Conservation (phyloP, 1,139 yeast genomes). For the Suhomyces bokatorum region DNA sequence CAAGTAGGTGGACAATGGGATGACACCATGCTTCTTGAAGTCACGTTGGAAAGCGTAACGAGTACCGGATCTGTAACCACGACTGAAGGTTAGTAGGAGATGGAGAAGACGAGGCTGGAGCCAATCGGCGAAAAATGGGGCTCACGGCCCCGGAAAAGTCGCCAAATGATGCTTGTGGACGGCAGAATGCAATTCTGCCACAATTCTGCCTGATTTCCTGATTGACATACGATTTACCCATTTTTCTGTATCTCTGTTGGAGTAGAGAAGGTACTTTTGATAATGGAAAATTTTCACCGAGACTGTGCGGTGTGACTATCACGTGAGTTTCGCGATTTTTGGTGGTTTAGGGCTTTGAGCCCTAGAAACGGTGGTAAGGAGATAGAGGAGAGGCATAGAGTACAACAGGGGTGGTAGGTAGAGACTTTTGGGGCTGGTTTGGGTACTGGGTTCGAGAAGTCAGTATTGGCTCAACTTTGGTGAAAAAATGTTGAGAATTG, state of each 20-base stretch:
- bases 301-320: constrained; percentile 1
- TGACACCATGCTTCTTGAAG: constrained; percentile 96
- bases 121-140: background rate
- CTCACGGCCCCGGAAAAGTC: background rate
- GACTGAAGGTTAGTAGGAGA: constrained; percentile 50
- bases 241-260: constrained; percentile 38
- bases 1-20: constrained; percentile 94
- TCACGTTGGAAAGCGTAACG: constrained; percentile 99
- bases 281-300: constrained; percentile 10
- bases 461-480: background rate
- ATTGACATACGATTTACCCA: constrained; percentile 76
- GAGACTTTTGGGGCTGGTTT: too few relatives aligned
- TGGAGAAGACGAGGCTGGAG: background rate
- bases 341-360: background rate
- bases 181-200: background rate
- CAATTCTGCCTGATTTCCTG: background rate
- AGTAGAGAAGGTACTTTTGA: background rate
- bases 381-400: too few relatives aligned
- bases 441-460: background rate
- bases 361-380: background rate
- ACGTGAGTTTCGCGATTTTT: background rate
- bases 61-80: constrained; percentile 99
- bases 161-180: background rate
- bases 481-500: background rate
- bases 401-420: too few relatives aligned